Conservation (phyloP, 2,329 filamentous ascomycete genomes). For the Venturiaceae sp. region DNA sequence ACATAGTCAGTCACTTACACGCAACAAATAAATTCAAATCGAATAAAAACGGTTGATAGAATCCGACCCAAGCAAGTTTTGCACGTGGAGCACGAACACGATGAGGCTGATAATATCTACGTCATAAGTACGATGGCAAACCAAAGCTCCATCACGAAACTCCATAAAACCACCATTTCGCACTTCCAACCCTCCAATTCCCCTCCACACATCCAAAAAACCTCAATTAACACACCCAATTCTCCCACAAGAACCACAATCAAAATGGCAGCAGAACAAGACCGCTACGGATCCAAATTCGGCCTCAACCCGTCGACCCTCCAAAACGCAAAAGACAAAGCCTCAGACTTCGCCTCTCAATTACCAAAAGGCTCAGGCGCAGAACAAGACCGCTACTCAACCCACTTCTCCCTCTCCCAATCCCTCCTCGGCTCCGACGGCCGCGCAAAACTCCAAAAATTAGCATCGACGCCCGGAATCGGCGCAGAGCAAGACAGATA, state of each 20-base stretch:
- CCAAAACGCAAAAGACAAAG: background rate
- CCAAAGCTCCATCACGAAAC: too few species aligned
- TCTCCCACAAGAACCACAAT: background rate
- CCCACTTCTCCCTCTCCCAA: background rate
- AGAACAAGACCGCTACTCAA: constrained; percentile 2
- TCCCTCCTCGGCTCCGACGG: background rate
- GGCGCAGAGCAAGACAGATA: constrained; percentile 7
- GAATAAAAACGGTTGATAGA: too few species aligned
- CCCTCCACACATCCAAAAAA: too few species aligned
- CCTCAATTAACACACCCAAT: background rate
- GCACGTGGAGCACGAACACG: too few species aligned
- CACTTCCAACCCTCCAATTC: too few species aligned
- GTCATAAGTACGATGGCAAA: too few species aligned
- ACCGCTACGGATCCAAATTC: constrained; percentile 4
- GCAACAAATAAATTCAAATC: too few species aligned
- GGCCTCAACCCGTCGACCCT: background rate
- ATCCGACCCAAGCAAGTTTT: too few species aligned
- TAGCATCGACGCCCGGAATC: background rate
- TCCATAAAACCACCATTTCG: too few species aligned
- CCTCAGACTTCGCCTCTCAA: background rate
- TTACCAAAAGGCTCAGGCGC: background rate
- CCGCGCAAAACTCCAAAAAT: background rate
- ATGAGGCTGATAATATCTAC: too few species aligned
- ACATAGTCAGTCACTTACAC: too few species aligned
- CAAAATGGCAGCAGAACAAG: constrained; percentile 4